Evolutionary conservation across 2,329 filamentous ascomycete genomes (phyloP).

Genomic region (Trichoderma harzianum): DNA sequence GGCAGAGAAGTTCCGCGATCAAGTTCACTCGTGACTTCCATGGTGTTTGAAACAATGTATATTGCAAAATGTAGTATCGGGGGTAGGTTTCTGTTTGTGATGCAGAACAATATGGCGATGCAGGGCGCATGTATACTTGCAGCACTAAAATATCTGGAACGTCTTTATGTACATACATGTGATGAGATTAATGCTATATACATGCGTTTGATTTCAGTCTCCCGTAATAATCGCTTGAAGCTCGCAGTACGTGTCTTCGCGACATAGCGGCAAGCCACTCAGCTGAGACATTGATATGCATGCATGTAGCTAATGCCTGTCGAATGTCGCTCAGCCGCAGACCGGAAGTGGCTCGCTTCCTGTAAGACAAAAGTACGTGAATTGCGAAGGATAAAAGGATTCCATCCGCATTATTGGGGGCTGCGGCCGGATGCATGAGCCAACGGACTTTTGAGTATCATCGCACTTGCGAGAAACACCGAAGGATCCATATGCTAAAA

Average conservation of each 20-base stretch:
- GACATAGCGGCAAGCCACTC: not conserved
- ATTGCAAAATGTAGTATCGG: not conserved
- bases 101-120: not conserved
- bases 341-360: not conserved
- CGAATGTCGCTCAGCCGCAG: not conserved
- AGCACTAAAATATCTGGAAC: not conserved
- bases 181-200: not conserved
- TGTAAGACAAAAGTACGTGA: not conserved
- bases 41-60: not conserved
- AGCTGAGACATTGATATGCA: not conserved
- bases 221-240: not conserved
- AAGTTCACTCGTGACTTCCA: not conserved
- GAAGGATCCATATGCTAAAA: not conserved
- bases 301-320: not conserved
- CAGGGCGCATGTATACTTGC: too few species aligned
- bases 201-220: not conserved
- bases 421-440: not conserved
- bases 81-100: not conserved
- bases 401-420: not conserved
- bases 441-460: slow-evolving; percentile 2
- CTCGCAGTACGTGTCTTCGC: not conserved
- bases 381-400: not conserved
- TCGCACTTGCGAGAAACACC: not conserved
- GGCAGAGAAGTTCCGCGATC: not conserved
- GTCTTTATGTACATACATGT: not conserved